phyloP scores from a whole-genome alignment of 192 early-diverging fungal species.

The Entomortierella parvispora region DNA sequence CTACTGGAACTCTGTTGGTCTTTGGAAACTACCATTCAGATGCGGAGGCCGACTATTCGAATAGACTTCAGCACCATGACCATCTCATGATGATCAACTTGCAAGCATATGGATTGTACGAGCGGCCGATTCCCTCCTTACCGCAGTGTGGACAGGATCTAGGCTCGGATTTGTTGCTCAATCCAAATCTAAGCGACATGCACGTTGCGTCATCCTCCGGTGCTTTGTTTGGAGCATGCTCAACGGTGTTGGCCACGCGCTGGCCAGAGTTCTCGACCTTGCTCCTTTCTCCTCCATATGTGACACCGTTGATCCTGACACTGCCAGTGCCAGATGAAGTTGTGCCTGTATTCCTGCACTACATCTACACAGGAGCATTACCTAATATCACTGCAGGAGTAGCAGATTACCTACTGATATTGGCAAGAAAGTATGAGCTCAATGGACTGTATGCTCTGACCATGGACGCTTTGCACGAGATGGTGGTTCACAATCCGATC shows the following conservation, averaged over 20 bases:
- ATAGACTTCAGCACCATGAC: slow-evolving; percentile 15
- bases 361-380: slow-evolving; percentile 15
- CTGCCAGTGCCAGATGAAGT: slow-evolving; percentile 15
- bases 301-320: slow-evolving; percentile 15
- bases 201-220: slow-evolving; percentile 7
- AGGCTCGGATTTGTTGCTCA: slow-evolving; percentile 4
- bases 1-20: slow-evolving; percentile 15
- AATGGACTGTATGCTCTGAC: slow-evolving; percentile 18
- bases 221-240: slow-evolving; percentile 14
- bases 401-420: slow-evolving; percentile 18
- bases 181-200: slow-evolving; percentile 9
- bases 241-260: slow-evolving; percentile 16
- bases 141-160: slow-evolving; percentile 11
- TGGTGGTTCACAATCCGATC: slow-evolving; percentile 2
- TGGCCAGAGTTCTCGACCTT: slow-evolving; percentile 20
- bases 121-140: slow-evolving; percentile 17
- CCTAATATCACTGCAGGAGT: slow-evolving; percentile 11
- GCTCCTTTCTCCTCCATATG: slow-evolving; percentile 20
- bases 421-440: slow-evolving; percentile 13
- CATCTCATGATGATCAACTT: slow-evolving; percentile 19
- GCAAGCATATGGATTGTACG: slow-evolving; percentile 19
- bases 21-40: slow-evolving; percentile 12
- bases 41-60: slow-evolving; percentile 13
- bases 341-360: slow-evolving; percentile 15
- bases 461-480: slow-evolving; percentile 18